phyloP scores from a whole-genome alignment of 257 asterid genomes.

The Petunia axillaris region DNA sequence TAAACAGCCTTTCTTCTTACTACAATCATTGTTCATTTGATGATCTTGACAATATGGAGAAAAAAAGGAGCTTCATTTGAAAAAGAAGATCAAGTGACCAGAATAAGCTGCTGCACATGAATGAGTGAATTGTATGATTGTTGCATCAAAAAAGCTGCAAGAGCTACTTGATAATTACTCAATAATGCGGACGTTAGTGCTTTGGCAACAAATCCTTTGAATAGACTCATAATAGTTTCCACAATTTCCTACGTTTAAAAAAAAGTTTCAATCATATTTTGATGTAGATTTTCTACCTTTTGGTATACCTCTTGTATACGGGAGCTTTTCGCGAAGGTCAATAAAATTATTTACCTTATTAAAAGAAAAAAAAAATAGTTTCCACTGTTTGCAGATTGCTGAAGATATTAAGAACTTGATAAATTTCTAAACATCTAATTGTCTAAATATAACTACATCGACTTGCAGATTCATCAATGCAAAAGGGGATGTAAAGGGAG shows the following conservation, averaged over 20 bases:
- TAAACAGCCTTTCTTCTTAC: background rate
- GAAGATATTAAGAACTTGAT: slow-evolving; percentile 9
- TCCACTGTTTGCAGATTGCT: background rate
- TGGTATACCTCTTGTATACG: too few relatives aligned
- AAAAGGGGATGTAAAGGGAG: background rate
- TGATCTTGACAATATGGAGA: background rate
- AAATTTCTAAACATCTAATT: background rate
- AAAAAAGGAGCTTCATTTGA: background rate
- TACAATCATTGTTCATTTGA: background rate
- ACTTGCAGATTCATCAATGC: slow-evolving; percentile 7
- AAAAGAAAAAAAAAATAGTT: background rate
- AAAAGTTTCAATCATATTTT: too few relatives aligned
- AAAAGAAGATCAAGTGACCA: background rate
- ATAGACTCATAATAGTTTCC: background rate
- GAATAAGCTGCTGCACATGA: background rate
- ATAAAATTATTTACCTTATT: too few relatives aligned
- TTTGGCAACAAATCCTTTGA: slow-evolving; percentile 16
- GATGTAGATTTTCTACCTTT: too few relatives aligned
- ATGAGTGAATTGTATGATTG: slow-evolving; percentile 12
- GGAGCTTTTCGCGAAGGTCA: too few relatives aligned
- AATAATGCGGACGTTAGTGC: background rate
- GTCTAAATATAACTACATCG: background rate
- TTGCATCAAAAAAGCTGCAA: slow-evolving; percentile 13
- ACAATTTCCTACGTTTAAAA: too few relatives aligned
- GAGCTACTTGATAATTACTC: background rate